phyloP scores from a whole-genome alignment of 2,329 filamentous ascomycete species.

The Helotiales sp. region DNA sequence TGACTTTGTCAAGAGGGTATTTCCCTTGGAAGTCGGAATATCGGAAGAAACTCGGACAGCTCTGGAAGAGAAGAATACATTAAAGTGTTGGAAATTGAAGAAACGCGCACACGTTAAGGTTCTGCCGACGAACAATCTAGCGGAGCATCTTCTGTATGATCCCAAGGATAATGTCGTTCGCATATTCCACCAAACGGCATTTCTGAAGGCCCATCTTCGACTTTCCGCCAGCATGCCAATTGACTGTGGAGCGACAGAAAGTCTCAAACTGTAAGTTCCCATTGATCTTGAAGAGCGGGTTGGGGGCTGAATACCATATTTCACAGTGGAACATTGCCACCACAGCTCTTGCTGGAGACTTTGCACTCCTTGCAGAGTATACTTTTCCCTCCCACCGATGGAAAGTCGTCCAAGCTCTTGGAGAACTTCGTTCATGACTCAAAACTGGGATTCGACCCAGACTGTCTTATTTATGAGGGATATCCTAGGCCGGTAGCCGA shows the following conservation, averaged over 20 bases:
- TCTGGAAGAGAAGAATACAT: no score
- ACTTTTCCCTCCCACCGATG: conserved; percentile 14
- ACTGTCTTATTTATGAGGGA: no score
- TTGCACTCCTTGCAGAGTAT: conserved; percentile 18
- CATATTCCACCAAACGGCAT: conserved; percentile 17
- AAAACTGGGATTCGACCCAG: no score
- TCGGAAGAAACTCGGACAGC: no score
- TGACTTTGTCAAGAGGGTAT: no score
- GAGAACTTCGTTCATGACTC: neutral
- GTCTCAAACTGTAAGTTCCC: no score
- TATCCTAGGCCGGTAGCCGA: neutral
- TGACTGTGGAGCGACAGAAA: no score
- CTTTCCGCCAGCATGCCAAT: neutral
- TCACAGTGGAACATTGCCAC: conserved; percentile 16
- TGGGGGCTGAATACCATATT: neutral
- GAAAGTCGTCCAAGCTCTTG: conserved; percentile 12
- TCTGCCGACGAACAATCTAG: neutral
- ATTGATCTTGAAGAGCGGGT: neutral
- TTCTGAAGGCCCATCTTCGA: conserved; percentile 17
- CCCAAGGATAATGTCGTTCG: conserved; percentile 6
- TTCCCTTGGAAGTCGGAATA: no score
- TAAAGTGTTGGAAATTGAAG: neutral
- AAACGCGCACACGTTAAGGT: neutral
- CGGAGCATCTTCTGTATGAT: neutral
- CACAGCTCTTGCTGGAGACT: conserved; percentile 17